Conservation (phyloP, 306 rosid genomes). For the Inga laurina region DNA sequence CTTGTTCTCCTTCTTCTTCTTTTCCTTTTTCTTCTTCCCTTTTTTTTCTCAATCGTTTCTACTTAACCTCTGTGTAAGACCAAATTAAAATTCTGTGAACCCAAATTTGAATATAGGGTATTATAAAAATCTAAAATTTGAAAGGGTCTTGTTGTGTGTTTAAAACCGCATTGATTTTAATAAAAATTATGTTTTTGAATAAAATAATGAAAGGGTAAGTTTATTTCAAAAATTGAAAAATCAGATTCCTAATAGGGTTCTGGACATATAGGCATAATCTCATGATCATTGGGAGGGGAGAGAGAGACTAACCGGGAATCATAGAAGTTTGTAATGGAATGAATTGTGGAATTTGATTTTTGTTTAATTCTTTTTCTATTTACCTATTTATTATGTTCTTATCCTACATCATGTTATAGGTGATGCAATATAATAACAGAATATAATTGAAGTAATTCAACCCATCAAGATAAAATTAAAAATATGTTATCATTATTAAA, state of each 20-base stretch:
- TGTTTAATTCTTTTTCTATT: background rate
- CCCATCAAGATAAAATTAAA: background rate
- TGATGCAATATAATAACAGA: background rate
- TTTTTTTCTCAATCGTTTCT: background rate
- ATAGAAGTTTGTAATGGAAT: background rate
- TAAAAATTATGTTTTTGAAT: background rate
- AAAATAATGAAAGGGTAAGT: background rate
- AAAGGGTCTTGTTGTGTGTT: background rate
- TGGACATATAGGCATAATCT: background rate
- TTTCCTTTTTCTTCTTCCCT: background rate
- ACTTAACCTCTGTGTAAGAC: background rate
- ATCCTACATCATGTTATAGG: background rate
- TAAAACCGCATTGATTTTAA: background rate
- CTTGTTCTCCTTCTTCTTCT: conserved; percentile 9
- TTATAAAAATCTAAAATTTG: background rate
- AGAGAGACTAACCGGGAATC: background rate
- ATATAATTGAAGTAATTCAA: background rate
- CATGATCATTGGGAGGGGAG: background rate
- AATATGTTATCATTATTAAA: no score
- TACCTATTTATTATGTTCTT: background rate
- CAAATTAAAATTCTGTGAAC: background rate
- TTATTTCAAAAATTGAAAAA: background rate
- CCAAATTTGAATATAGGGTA: background rate
- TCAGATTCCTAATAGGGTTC: background rate
- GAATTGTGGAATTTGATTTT: background rate